These are phyloP conservation scores for Phytophthora colocasiae DNA, from an alignment of 352 stramenopile species.

Conservation along the genomic window DNA sequence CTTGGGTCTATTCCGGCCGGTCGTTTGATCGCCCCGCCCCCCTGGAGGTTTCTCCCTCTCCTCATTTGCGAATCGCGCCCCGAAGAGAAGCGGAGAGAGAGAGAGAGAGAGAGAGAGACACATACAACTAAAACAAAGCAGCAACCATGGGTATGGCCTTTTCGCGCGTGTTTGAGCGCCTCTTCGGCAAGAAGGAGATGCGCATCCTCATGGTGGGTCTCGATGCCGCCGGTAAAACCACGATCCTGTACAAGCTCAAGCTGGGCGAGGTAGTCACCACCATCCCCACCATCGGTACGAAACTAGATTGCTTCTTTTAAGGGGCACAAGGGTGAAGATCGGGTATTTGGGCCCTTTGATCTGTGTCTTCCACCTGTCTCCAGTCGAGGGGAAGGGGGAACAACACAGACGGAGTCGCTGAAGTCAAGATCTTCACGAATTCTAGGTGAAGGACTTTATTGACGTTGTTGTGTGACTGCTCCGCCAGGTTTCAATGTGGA, in stretches of 20 bases:
- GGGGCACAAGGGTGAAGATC: neutral
- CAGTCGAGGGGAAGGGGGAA: neutral
- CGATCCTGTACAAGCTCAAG: conserved; percentile 97
- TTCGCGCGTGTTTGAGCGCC: conserved; percentile 96
- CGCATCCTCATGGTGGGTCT: conserved; percentile 99
- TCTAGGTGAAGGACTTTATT: neutral
- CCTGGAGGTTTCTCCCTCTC: conserved; percentile 24
- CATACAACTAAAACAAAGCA: conserved; percentile 7
- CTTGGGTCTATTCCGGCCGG: conserved; percentile 27
- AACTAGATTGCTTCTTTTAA: no score
- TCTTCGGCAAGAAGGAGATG: conserved; percentile 99
- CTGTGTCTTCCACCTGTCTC: neutral
- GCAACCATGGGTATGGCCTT: conserved; percentile 98
- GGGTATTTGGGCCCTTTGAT: neutral
- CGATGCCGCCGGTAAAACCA: conserved; percentile 99
- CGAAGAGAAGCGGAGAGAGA: conserved; percentile 37
- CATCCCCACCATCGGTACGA: conserved; percentile 96
- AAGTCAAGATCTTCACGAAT: conserved; percentile 11
- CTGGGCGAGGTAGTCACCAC: conserved; percentile 96
- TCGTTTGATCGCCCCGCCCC: conserved; percentile 31
- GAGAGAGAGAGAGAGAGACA: no score
- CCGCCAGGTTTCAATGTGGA: conserved; percentile 99
- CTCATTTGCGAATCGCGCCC: conserved; percentile 64
- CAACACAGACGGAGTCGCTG: conserved; percentile 31
- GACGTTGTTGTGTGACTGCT: conserved; percentile 43